Conservation (phyloP, 441 rosid genomes). For the Melastoma candidum region DNA sequence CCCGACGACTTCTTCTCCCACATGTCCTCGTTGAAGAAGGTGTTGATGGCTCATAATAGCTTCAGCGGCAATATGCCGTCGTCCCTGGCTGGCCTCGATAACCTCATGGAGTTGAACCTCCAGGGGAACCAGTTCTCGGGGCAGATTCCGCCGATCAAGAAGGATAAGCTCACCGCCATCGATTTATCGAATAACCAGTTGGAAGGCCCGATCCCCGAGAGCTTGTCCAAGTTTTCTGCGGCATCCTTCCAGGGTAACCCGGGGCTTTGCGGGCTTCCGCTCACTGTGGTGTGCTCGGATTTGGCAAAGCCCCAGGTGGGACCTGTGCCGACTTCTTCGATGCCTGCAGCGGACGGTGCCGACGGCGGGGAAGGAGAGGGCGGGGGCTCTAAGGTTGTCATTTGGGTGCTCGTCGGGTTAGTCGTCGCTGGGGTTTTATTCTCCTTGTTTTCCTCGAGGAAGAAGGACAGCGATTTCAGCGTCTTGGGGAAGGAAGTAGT, state of each 20-base stretch:
- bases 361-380: too few relatives aligned
- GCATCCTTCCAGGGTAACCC: constrained; percentile 35
- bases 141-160: constrained; percentile 33
- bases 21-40: too few relatives aligned
- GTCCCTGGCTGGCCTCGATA: too few relatives aligned
- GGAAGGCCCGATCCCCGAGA: constrained; percentile 53
- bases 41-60: too few relatives aligned
- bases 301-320: background rate
- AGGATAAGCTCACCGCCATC: constrained; percentile 25
- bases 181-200: constrained; percentile 55
- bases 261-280: constrained; percentile 48
- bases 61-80: too few relatives aligned
- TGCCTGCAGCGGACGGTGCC: background rate
- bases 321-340: background rate
- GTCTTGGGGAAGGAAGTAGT: constrained; percentile 34
- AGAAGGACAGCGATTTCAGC: constrained; percentile 31
- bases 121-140: constrained; percentile 22
- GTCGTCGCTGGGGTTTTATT: constrained; percentile 19
- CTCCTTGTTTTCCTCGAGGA: constrained; percentile 14
- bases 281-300: constrained; percentile 26
- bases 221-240: constrained; percentile 24
- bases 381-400: background rate
- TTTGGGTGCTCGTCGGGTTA: constrained; percentile 14
- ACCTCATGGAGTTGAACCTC: too few relatives aligned
- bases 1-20: constrained; percentile 17